Base-by-base conservation (phyloP, 257 asterid species). In the Lycium ferocissimum region DNA sequence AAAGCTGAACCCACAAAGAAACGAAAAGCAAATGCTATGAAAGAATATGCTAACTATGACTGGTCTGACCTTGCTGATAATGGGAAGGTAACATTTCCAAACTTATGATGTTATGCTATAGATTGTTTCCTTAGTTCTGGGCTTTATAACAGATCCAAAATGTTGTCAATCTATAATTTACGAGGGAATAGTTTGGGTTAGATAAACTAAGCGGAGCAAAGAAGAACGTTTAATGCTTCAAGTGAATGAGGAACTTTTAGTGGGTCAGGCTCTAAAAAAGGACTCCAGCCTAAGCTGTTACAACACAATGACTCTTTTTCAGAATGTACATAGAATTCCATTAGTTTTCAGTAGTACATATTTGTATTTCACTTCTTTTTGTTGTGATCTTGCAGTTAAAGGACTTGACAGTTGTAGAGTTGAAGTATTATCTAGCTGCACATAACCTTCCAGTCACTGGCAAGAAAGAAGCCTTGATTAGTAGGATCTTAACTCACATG, bases 51-150 rank as follows among this genome's bases (percentile, higher is more conserved):
- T 63, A 91, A 90, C 82, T 87, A 92, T 81, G 92, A 89, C 85
- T 96, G 99, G 99, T 8, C 89, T 69, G 95, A 92, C 83, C 98
- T 95, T 86, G 99, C 99, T 3, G 98, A 94, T 85, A 91, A 88
- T 57, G 99, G 99, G 87, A 88, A 92, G 99, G 99, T 95, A 84
- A 87, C 12, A 79, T 62, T 35, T 71, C 17, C 51, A 4, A 17
- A 18, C 22, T 82, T 54, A 3, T 53, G 82, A 51, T 76, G 82
- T 73, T 73, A 22, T 22, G 12, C 45, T 75, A 75, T 75, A 47
- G 15, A 12, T 49, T 22, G 22, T 22, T 47, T 5, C 81, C 61
- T 47, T 37, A 47, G 61, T 47, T 73, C 3, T 49, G 45, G 20
- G 45, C 22, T 49, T 75, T 2, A 75, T 26, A 49, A 75, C 22